Evolutionary conservation across 164 flowering plant species (phyloP).

Genomic region (Santalum album): DNA sequence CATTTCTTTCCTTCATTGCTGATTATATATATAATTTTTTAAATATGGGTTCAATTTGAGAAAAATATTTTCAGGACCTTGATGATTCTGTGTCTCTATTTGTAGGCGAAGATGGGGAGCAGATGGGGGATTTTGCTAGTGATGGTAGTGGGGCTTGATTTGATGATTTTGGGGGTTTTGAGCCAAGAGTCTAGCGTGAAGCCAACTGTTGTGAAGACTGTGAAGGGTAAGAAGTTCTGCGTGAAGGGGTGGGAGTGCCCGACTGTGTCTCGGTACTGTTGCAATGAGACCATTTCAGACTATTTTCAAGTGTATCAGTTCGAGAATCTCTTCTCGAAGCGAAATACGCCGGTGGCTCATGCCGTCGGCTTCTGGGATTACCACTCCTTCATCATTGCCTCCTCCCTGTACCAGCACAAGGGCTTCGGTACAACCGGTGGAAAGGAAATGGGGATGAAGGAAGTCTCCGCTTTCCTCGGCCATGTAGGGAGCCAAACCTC

Average conservation of each 20-base stretch:
- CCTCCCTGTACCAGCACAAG: constrained; percentile 51
- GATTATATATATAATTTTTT: no score
- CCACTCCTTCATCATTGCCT: constrained; percentile 60
- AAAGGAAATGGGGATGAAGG: constrained; percentile 63
- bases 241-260: constrained; percentile 72
- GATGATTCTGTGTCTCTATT: no score
- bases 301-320: constrained; percentile 66
- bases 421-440: constrained; percentile 94
- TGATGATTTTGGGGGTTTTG: no score
- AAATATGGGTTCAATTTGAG: no score
- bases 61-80: no score
- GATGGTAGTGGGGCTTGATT: no score
- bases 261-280: constrained; percentile 41
- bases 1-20: no score
- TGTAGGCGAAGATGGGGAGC: neutral
- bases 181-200: constrained; percentile 5
- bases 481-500: constrained; percentile 82
- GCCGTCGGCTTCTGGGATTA: constrained; percentile 91
- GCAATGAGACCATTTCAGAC: constrained; percentile 76
- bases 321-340: constrained; percentile 75
- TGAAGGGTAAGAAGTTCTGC: constrained; percentile 51
- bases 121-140: neutral
- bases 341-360: constrained; percentile 74
- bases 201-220: constrained; percentile 27
- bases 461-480: constrained; percentile 78